Evolutionary conservation across 208 protist genomes (phyloP).

Genomic region (Trypanosoma brucei): DNA sequence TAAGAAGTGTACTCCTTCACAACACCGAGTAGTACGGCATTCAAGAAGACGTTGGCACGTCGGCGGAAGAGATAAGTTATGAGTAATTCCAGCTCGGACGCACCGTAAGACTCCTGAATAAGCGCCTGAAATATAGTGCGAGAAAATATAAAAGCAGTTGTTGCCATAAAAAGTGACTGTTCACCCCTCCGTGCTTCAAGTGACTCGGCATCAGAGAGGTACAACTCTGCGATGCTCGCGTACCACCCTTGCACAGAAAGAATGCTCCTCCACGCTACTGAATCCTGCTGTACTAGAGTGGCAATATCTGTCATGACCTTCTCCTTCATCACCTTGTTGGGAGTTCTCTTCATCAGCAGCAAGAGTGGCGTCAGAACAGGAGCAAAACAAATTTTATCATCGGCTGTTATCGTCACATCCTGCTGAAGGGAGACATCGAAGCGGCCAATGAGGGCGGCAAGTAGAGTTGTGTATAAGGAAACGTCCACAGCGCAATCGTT

Average conservation of each 20-base stretch:
- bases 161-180: slow-evolving; percentile 20
- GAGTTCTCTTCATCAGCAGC: slow-evolving; percentile 44
- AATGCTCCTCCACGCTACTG: slow-evolving; percentile 54
- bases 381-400: slow-evolving; percentile 43
- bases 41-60: slow-evolving; percentile 35
- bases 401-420: slow-evolving; percentile 23
- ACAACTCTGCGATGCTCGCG: slow-evolving; percentile 49
- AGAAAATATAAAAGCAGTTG: slow-evolving; percentile 43
- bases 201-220: slow-evolving; percentile 30
- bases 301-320: slow-evolving; percentile 52
- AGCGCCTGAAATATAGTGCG: slow-evolving; percentile 55
- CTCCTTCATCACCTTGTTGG: slow-evolving; percentile 34
- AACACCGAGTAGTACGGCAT: slow-evolving; percentile 48
- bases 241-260: slow-evolving; percentile 67
- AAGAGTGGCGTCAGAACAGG: slow-evolving; percentile 52
- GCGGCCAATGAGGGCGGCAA: slow-evolving; percentile 54
- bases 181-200: background rate
- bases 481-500: slow-evolving; percentile 23
- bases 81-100: slow-evolving; percentile 50
- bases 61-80: slow-evolving; percentile 50
- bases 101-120: slow-evolving; percentile 63
- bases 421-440: slow-evolving; percentile 42
- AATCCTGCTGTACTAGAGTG: slow-evolving; percentile 47
- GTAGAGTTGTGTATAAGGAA: slow-evolving; percentile 57
- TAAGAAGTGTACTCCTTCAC: slow-evolving; percentile 40